Conservation (phyloP, 192 early-diverging fungal genomes). For the Ambispora gerdemannii region DNA sequence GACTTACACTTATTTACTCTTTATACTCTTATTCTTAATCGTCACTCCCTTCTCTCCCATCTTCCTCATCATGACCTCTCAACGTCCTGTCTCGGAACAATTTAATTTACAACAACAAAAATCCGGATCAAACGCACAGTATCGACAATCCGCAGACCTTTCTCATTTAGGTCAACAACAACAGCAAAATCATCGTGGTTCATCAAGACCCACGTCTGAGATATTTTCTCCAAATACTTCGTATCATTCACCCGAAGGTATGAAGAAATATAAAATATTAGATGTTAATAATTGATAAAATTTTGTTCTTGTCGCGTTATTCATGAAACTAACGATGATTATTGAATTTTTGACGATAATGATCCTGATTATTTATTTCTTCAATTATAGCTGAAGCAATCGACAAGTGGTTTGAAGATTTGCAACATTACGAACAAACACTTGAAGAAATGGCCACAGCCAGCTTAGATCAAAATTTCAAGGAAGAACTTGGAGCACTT, state of each 20-base stretch:
- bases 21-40: too few species aligned
- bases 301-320: neutral
- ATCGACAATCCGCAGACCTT: slow-evolving; percentile 20
- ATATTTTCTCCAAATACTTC: slow-evolving; percentile 29
- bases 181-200: slow-evolving; percentile 15
- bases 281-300: too few species aligned
- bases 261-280: too few species aligned
- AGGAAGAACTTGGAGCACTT: slow-evolving; percentile 87
- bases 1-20: too few species aligned
- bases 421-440: slow-evolving; percentile 87
- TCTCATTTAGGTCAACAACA: slow-evolving; percentile 26
- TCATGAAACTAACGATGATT: too few species aligned
- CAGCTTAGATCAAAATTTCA: slow-evolving; percentile 77
- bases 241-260: slow-evolving; percentile 32
- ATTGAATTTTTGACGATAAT: too few species aligned
- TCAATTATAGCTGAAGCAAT: slow-evolving; percentile 59
- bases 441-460: slow-evolving; percentile 86
- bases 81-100: slow-evolving; percentile 26
- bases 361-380: neutral
- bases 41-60: neutral
- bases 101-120: slow-evolving; percentile 28
- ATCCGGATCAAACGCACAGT: slow-evolving; percentile 26
- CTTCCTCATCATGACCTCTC: slow-evolving; percentile 29
- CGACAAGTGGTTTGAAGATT: slow-evolving; percentile 88
- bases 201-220: slow-evolving; percentile 23